These are phyloP conservation scores for Sisymbrium irio DNA, from an alignment of 345 rosid genomes.

Conservation along the genomic window DNA sequence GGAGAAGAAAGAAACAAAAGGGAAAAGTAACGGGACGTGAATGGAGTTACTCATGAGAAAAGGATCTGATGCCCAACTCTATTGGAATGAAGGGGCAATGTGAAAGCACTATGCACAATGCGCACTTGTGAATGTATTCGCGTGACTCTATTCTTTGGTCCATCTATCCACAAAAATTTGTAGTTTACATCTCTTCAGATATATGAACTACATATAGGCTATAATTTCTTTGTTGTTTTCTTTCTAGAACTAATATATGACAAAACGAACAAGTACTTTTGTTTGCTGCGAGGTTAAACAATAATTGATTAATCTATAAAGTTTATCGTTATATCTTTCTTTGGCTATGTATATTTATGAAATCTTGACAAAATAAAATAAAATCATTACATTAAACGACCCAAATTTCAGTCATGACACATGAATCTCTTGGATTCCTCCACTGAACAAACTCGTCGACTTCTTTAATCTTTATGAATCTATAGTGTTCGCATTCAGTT, in stretches of 20 bases:
- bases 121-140: slow-evolving; percentile 20
- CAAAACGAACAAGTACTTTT: neutral
- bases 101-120: slow-evolving; percentile 25
- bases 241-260: neutral
- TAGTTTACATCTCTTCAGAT: neutral
- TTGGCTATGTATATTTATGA: neutral
- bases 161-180: slow-evolving; percentile 5
- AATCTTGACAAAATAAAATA: neutral
- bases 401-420: slow-evolving; percentile 22
- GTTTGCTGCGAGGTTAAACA: neutral
- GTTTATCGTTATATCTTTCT: neutral
- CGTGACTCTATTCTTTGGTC: slow-evolving; percentile 6
- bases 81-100: slow-evolving; percentile 20
- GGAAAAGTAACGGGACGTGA: slow-evolving; percentile 31
- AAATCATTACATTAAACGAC: neutral
- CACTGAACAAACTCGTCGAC: slow-evolving; percentile 9
- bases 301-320: neutral
- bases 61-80: slow-evolving; percentile 28
- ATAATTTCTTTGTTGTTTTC: neutral
- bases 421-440: slow-evolving; percentile 30
- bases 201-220: neutral
- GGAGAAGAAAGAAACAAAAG: slow-evolving; percentile 20
- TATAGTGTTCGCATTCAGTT: neutral
- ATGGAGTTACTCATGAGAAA: slow-evolving; percentile 26
- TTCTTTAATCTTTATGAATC: neutral